Conservation (phyloP, 306 rosid genomes). For the Acacia crassicarpa region DNA sequence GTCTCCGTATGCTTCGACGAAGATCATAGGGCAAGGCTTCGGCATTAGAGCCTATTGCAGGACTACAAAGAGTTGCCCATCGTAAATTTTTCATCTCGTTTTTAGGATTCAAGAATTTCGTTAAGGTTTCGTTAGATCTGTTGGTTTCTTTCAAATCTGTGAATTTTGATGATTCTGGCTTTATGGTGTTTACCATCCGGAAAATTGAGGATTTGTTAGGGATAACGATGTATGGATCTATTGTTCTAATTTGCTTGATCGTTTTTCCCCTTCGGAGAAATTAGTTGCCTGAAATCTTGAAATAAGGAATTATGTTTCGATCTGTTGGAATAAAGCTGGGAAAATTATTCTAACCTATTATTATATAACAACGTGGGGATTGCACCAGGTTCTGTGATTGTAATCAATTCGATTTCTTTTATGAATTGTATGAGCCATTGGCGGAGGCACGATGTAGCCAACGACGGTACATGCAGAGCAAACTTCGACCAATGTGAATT, state of each 20-base stretch:
- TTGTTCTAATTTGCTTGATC: slow-evolving; percentile 2
- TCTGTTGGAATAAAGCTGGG: slow-evolving; percentile 22
- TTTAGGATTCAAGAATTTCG: slow-evolving; percentile 7
- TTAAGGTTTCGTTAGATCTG: no score
- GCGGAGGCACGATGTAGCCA: no score
- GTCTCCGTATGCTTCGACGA: slow-evolving; percentile 39
- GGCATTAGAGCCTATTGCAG: slow-evolving; percentile 85
- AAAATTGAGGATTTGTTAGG: not conserved
- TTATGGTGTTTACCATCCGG: not conserved
- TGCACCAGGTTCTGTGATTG: no score
- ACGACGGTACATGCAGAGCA: no score
- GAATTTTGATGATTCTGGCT: slow-evolving; percentile 36
- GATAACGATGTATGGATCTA: slow-evolving; percentile 23
- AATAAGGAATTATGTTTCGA: slow-evolving; percentile 38
- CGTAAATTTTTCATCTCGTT: slow-evolving; percentile 47
- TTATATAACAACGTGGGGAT: no score
- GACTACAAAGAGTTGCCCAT: slow-evolving; percentile 73
- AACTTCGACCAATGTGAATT: no score
- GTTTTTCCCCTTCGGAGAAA: not conserved
- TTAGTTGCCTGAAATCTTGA: slow-evolving; percentile 19
- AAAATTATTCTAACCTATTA: not conserved
- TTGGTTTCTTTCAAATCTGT: slow-evolving; percentile 30
- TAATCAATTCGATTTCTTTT: no score
- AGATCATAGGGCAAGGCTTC: slow-evolving; percentile 59
- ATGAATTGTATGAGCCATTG: no score